These are phyloP conservation scores for Nadsonia fulvescens DNA, from an alignment of 805 yeast genomes.

Conservation along the genomic window DNA sequence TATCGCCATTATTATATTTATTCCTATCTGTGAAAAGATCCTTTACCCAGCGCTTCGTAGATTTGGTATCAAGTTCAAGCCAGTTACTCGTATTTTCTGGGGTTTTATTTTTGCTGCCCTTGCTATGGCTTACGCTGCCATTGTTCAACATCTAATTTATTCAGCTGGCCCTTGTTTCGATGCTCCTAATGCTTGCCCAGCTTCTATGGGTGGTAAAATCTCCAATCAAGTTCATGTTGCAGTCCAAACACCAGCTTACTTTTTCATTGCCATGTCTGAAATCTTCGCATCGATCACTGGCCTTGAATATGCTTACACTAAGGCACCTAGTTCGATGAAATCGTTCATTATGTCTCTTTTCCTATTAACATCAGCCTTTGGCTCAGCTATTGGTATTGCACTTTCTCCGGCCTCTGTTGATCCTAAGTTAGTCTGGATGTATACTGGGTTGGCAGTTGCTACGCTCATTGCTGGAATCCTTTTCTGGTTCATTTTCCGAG, in stretches of 20 bases:
- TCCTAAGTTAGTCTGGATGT: conserved; percentile 57
- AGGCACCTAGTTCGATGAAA: conserved; percentile 58
- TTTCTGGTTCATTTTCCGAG: conserved; percentile 44
- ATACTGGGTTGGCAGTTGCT: conserved; percentile 41
- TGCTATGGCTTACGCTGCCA: conserved; percentile 62
- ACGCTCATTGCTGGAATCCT: conserved; percentile 38
- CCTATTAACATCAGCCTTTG: conserved; percentile 56
- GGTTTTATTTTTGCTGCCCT: conserved; percentile 51
- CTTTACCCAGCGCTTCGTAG: conserved; percentile 36
- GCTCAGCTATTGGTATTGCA: conserved; percentile 62
- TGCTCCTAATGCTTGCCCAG: conserved; percentile 36
- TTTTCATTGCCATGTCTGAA: conserved; percentile 56
- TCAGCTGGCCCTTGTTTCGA: conserved; percentile 58
- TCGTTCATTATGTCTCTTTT: conserved; percentile 43
- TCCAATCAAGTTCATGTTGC: conserved; percentile 50
- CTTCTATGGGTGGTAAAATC: conserved; percentile 18
- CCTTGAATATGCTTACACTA: conserved; percentile 67
- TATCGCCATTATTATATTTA: conserved; percentile 55
- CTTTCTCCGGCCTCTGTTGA: conserved; percentile 46
- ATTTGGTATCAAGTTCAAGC: conserved; percentile 37
- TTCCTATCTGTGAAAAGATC: conserved; percentile 50
- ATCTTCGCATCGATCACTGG: conserved; percentile 70
- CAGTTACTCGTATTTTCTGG: conserved; percentile 50
- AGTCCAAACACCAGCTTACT: conserved; percentile 55
- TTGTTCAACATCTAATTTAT: conserved; percentile 54